Percentiles rank a stretch among this genome's conserved stretches.
Evolutionary conservation across 1,139 yeast genomes (phyloP).

Genomic region (Sugiyamaella xylanicola): DNA sequence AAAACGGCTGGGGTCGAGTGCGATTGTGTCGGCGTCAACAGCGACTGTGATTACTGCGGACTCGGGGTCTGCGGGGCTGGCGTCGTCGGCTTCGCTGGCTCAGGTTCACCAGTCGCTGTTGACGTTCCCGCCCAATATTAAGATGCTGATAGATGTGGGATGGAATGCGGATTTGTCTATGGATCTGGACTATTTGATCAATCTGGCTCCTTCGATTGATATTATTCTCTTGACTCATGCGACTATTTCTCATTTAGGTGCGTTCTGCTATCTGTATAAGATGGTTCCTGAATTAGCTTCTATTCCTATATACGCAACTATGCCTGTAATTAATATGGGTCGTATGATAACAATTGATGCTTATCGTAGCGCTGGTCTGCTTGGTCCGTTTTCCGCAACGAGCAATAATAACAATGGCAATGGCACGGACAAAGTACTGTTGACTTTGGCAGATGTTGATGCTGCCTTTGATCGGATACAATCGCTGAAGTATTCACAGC

Average conservation of each 20-base stretch:
- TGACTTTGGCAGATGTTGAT: slow-evolving; percentile 78
- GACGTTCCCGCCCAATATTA: slow-evolving; percentile 32
- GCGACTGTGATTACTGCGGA: not conserved
- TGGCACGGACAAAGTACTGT: slow-evolving; percentile 48
- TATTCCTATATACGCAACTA: slow-evolving; percentile 81
- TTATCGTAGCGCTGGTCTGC: slow-evolving; percentile 68
- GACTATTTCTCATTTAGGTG: slow-evolving; percentile 78
- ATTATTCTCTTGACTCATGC: slow-evolving; percentile 82
- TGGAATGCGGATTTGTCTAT: slow-evolving; percentile 42
- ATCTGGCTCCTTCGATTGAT: slow-evolving; percentile 38
- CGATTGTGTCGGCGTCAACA: not conserved
- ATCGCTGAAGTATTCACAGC: slow-evolving; percentile 77
- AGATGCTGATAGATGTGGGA: slow-evolving; percentile 44
- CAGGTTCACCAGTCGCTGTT: slow-evolving; percentile 36
- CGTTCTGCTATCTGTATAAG: slow-evolving; percentile 67
- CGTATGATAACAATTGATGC: slow-evolving; percentile 80
- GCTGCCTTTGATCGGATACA: slow-evolving; percentile 70
- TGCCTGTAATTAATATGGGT: slow-evolving; percentile 87
- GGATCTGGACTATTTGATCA: slow-evolving; percentile 33
- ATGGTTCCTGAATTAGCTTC: slow-evolving; percentile 65
- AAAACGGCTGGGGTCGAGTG: slow-evolving; percentile 13
- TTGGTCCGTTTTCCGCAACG: slow-evolving; percentile 62
- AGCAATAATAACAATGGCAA: not conserved
- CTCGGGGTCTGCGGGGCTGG: not conserved
- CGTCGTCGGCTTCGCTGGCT: slow-evolving; percentile 9